Percentiles rank a stretch among this genome's conserved stretches.
Evolutionary conservation across 495 filamentous ascomycete genomes (phyloP).

Genomic region (Chlorociboria aeruginascens): DNA sequence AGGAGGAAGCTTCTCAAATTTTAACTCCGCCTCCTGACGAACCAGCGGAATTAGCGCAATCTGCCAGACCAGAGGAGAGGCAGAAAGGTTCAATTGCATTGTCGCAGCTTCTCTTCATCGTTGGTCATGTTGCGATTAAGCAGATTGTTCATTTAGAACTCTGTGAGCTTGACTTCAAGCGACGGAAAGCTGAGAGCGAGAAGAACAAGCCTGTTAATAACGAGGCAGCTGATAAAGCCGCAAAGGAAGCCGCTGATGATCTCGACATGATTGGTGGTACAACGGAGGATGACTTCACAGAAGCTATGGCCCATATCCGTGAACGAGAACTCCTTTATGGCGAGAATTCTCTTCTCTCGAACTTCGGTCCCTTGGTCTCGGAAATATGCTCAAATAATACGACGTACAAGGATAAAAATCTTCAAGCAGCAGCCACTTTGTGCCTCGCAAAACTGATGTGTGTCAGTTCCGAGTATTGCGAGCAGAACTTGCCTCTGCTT

Average conservation of each 20-base stretch:
- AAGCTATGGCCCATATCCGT: conserved; percentile 88
- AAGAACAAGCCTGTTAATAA: conserved; percentile 44
- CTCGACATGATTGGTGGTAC: conserved; percentile 95
- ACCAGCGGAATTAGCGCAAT: conserved; percentile 11
- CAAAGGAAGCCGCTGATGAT: conserved; percentile 61
- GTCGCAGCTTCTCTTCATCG: conserved; percentile 87
- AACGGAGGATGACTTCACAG: conserved; percentile 95
- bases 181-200: conserved; percentile 87
- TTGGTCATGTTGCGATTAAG: conserved; percentile 94
- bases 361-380: conserved; percentile 79
- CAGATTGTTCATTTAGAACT: conserved; percentile 99
- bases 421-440: conserved; percentile 89
- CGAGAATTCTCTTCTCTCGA: conserved; percentile 67
- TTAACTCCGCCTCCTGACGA: conserved; percentile 20
- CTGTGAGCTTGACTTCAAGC: conserved; percentile 94
- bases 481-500: conserved; percentile 80
- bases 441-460: conserved; percentile 99
- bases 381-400: conserved; percentile 95
- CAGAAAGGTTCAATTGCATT: conserved; percentile 60
- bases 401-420: conserved; percentile 68
- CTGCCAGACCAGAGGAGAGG: conserved; percentile 21
- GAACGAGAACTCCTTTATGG: conserved; percentile 91
- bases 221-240: conserved; percentile 36
- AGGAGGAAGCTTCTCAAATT: conserved; percentile 13
- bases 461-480: conserved; percentile 88